Percentiles rank a stretch among this genome's conserved stretches.
phyloP scores from a whole-genome alignment of 805 yeast species.

The Kluyveromyces wickerhamii region DNA sequence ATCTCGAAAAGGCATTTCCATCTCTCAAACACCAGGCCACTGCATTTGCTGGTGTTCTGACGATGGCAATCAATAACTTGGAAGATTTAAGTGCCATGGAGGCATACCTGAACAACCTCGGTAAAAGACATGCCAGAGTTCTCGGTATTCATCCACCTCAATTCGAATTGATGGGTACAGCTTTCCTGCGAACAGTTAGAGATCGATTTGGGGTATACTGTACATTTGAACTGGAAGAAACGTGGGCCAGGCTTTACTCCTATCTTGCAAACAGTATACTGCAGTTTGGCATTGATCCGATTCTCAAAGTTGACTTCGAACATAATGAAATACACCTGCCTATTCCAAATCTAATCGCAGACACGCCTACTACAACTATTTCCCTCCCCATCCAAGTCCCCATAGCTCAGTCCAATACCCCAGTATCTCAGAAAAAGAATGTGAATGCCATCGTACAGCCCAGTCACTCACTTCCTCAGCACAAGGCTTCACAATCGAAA shows the following conservation, averaged over 20 bases:
- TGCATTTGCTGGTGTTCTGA: conserved; percentile 70
- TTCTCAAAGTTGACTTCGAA: conserved; percentile 23
- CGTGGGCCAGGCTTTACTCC: conserved; percentile 64
- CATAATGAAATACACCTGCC: conserved; percentile 17
- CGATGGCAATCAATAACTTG: conserved; percentile 56
- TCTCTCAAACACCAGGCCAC: conserved; percentile 72
- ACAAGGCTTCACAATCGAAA: neutral
- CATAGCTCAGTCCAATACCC: neutral
- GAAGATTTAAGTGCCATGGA: conserved; percentile 52
- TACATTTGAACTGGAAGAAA: conserved; percentile 52
- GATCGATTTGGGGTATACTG: conserved; percentile 50
- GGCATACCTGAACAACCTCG: conserved; percentile 53
- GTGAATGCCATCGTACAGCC: neutral
- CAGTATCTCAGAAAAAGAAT: neutral
- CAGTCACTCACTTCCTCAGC: neutral
- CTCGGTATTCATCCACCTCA: conserved; percentile 63
- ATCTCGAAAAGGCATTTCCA: conserved; percentile 59
- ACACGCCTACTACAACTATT: conserved; percentile 6
- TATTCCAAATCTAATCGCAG: conserved; percentile 13
- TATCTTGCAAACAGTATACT: conserved; percentile 61
- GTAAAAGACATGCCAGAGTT: conserved; percentile 68
- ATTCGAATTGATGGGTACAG: conserved; percentile 67
- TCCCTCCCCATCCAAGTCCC: neutral
- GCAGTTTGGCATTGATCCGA: conserved; percentile 40
- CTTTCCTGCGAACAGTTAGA: conserved; percentile 57